Base-by-base conservation (phyloP, 2,329 filamentous ascomycete genomes). In the Alternaria hordeiaustralica region DNA sequence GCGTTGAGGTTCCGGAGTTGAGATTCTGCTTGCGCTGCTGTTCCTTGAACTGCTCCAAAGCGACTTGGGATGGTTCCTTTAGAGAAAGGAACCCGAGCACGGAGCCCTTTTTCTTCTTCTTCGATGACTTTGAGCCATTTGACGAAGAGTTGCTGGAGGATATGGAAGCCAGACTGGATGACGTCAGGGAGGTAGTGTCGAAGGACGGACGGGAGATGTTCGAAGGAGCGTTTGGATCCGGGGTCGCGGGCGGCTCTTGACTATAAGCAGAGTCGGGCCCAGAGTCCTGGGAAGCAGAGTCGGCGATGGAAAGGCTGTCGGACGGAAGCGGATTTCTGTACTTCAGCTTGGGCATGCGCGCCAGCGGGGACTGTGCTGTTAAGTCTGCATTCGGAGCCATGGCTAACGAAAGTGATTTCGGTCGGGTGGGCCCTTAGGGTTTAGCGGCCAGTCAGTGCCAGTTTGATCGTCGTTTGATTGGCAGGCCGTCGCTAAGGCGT, bases 61-160 rank as follows among this genome's bases (percentile, higher is more conserved):
- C 84, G 6, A 74, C 71, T 46, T 81, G 80, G 0, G 84, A 85
- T 0, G 84, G 84, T 69, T 86, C 84, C 64, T 84, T 85, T 43
- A 85, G 64, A 2, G 81, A 80, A 11, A 86, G 74, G 55, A 85
- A 83, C 43, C 80, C 77, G n/a, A 84, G 74, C 21, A 85, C 74
- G 2, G 80, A 73, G 44, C 71, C 67, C 70, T 80, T 77, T 62
- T 73, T 78, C 63, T 73, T 77, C 68, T 77, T 77, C 53, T 70
- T 70, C 54, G 74, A 71, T 63, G 65, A 63, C 63, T 66, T 71
- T 47, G 74, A 73, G 61, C 69, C 70, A 71, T 72, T 70, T 55
- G 75, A 71, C 26, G 69, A 68, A 21, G 73, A 68, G 15, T 60
- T 63, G 68, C 72, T 73, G 26, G 72, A 74, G 13, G 63, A 25